Evolutionary conservation across 495 filamentous ascomycete species (phyloP).

Genomic region (Talaromyces nanjingensis): DNA sequence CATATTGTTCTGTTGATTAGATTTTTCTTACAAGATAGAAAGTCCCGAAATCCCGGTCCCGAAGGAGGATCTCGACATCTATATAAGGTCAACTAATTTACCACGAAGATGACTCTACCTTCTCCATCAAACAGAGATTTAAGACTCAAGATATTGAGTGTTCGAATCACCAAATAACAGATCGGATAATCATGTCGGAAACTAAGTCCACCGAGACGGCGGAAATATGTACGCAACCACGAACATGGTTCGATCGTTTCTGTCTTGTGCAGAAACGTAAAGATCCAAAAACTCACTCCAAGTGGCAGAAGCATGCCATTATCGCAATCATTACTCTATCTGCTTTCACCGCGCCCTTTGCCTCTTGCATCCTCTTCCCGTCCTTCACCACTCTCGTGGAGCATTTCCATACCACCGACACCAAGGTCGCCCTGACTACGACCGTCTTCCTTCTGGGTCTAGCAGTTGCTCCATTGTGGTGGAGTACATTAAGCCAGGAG

Average conservation of each 20-base stretch:
- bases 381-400: conserved; percentile 3
- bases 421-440: not conserved
- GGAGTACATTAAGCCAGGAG: not conserved
- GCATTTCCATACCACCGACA: not conserved
- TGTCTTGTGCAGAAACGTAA: not conserved
- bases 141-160: not conserved
- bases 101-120: not conserved
- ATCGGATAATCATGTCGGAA: not conserved
- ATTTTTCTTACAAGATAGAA: not conserved
- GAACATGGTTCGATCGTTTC: not conserved
- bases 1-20: not conserved
- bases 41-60: not conserved
- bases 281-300: not conserved
- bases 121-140: not conserved
- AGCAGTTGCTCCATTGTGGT: not conserved
- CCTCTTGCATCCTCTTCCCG: not conserved
- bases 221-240: not conserved
- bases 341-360: not conserved
- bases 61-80: not conserved
- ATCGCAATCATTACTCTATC: not conserved
- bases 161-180: not conserved
- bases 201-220: not conserved
- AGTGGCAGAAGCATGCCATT: not conserved
- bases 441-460: not conserved
- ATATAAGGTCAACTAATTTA: not conserved